Conservation (phyloP, 2,329 filamentous ascomycete genomes). For the Xylariaceae sp. region DNA sequence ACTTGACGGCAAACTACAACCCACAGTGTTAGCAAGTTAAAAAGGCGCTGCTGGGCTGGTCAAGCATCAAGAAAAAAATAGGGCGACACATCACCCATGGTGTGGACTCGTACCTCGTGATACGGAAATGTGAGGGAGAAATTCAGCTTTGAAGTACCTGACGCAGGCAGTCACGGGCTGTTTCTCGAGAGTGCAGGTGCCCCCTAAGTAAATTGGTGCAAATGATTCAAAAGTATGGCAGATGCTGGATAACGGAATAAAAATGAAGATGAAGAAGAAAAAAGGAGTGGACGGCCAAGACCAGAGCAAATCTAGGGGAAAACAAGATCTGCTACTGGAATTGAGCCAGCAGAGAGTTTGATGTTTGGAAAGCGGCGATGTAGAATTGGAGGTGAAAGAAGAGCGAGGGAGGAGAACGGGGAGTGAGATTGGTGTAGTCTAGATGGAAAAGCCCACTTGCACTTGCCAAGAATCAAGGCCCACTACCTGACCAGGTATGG, state of each 20-base stretch:
- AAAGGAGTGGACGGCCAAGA: conserved; percentile 59
- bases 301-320: conserved; percentile 47
- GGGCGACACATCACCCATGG: background rate
- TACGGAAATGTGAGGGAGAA: background rate
- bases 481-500: too few species aligned
- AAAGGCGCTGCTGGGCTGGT: background rate
- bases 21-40: too few species aligned
- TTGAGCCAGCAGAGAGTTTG: conserved; percentile 42
- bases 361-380: conserved; percentile 18
- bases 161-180: background rate
- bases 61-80: background rate
- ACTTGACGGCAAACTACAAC: conserved; percentile 4
- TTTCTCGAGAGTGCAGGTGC: conserved; percentile 10
- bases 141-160: background rate
- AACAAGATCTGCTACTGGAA: conserved; percentile 48
- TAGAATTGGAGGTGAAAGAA: conserved; percentile 18
- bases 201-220: conserved; percentile 13
- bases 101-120: conserved; percentile 3
- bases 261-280: conserved; percentile 22
- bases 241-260: conserved; percentile 21
- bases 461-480: too few species aligned
- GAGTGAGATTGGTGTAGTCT: background rate
- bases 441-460: too few species aligned
- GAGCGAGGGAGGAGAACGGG: background rate
- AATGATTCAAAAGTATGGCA: conserved; percentile 24